Evolutionary conservation across 2,329 filamentous ascomycete species (phyloP).

Genomic region (Ophiocordyceps robertsii): DNA sequence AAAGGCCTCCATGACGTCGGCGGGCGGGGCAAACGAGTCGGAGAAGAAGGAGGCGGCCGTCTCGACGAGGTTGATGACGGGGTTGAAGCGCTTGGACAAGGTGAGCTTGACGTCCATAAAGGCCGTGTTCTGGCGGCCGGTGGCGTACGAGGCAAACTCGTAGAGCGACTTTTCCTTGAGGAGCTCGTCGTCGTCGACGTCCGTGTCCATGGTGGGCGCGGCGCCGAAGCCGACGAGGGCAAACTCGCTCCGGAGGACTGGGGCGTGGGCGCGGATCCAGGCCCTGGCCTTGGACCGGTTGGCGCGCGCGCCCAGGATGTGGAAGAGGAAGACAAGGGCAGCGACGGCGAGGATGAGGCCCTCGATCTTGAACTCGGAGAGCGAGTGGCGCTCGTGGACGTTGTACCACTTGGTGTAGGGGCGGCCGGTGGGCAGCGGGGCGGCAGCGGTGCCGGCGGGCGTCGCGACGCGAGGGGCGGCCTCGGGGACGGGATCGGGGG

Average conservation of each 20-base stretch:
- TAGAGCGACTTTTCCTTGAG: conserved; percentile 79
- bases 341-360: conserved; percentile 68
- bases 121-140: conserved; percentile 83
- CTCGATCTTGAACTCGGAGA: conserved; percentile 79
- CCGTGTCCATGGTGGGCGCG: conserved; percentile 32
- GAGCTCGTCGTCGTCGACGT: conserved; percentile 28
- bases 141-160: conserved; percentile 78
- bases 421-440: conserved; percentile 25
- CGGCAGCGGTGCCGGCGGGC: conserved; percentile 28
- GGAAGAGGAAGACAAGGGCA: conserved; percentile 59
- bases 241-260: conserved; percentile 67
- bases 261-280: conserved; percentile 67
- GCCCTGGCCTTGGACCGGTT: conserved; percentile 70
- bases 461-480: conserved; percentile 32
- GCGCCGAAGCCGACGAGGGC: conserved; percentile 70
- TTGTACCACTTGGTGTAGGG: conserved; percentile 96
- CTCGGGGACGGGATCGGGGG: conserved; percentile 51
- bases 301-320: conserved; percentile 65
- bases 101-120: conserved; percentile 78
- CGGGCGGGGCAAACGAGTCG: conserved; percentile 56
- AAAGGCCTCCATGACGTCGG: conserved; percentile 62
- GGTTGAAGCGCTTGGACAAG: conserved; percentile 80
- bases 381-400: conserved; percentile 77
- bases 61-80: conserved; percentile 49
- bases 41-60: conserved; percentile 59